Conservation (phyloP, 192 early-diverging fungal genomes). For the Backusella liffmaniae region DNA sequence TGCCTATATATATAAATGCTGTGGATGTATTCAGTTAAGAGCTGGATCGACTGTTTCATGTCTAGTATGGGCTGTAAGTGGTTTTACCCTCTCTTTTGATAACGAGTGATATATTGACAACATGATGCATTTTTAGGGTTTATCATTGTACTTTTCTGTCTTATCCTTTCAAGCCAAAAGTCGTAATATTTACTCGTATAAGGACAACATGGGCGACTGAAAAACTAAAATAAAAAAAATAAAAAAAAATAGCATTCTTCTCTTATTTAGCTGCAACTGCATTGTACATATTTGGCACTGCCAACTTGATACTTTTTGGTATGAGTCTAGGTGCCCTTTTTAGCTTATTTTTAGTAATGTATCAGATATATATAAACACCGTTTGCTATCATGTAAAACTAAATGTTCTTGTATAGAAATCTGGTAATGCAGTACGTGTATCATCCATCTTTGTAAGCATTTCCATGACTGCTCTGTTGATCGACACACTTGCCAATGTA, state of each 20-base stretch:
- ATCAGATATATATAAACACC: neutral
- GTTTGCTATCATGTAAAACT: neutral
- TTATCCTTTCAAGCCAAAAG: conserved; percentile 32
- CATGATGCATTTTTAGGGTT: conserved; percentile 9
- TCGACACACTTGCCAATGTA: conserved; percentile 25
- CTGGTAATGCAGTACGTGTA: conserved; percentile 12
- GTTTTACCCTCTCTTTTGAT: neutral
- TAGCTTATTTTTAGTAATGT: neutral
- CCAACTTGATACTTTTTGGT: conserved; percentile 10
- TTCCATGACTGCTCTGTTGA: conserved; percentile 9
- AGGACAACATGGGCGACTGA: neutral
- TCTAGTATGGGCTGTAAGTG: conserved; percentile 21
- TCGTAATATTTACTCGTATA: conserved; percentile 14
- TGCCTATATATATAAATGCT: conserved; percentile 2
- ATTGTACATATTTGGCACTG: conserved; percentile 6
- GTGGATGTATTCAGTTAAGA: conserved; percentile 21
- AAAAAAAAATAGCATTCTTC: conserved; percentile 11
- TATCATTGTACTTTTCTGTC: conserved; percentile 33
- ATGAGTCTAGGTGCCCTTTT: conserved; percentile 3
- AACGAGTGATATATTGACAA: neutral
- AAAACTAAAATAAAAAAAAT: neutral
- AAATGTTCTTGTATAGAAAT: conserved; percentile 10
- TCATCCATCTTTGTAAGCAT: conserved; percentile 3
- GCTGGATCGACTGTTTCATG: neutral
- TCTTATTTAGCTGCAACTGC: neutral